Evolutionary conservation across 768 basidiomycete species (phyloP).

Genomic region (Termitomyces titanicus): DNA sequence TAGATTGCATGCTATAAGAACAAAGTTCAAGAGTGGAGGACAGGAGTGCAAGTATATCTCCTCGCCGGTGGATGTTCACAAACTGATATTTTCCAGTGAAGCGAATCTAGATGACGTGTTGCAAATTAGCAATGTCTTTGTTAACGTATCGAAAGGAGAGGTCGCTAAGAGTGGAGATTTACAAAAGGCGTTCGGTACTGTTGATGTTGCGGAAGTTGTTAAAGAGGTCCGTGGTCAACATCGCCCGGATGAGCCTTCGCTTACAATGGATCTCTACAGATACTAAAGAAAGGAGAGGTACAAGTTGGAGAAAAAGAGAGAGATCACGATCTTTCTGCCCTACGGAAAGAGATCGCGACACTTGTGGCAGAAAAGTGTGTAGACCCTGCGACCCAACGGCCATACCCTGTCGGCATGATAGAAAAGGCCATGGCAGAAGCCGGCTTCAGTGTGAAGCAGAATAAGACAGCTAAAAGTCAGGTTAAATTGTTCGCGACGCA

Average conservation of each 20-base stretch:
- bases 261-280: constrained; percentile 41
- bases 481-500: constrained; percentile 31
- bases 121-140: constrained; percentile 94
- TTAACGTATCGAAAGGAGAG: constrained; percentile 95
- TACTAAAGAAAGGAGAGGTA: constrained; percentile 92
- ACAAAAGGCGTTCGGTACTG: constrained; percentile 86
- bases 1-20: constrained; percentile 99
- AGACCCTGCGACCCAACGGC: constrained; percentile 83
- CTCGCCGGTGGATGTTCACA: not conserved
- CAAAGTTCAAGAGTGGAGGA: constrained; percentile 96
- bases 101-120: constrained; percentile 92
- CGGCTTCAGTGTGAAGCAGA: constrained; percentile 84
- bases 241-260: not conserved
- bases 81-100: constrained; percentile 49
- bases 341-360: constrained; percentile 89
- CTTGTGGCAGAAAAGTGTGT: constrained; percentile 95
- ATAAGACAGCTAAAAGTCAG: constrained; percentile 94
- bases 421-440: constrained; percentile 97
- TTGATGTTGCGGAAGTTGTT: constrained; percentile 66
- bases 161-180: constrained; percentile 87
- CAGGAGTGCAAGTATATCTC: constrained; percentile 63
- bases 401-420: constrained; percentile 93
- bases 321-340: constrained; percentile 78
- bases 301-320: constrained; percentile 98
- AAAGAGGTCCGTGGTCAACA: constrained; percentile 57